Conservation (phyloP, 2,329 filamentous ascomycete genomes). For the Botrytis tulipae region DNA sequence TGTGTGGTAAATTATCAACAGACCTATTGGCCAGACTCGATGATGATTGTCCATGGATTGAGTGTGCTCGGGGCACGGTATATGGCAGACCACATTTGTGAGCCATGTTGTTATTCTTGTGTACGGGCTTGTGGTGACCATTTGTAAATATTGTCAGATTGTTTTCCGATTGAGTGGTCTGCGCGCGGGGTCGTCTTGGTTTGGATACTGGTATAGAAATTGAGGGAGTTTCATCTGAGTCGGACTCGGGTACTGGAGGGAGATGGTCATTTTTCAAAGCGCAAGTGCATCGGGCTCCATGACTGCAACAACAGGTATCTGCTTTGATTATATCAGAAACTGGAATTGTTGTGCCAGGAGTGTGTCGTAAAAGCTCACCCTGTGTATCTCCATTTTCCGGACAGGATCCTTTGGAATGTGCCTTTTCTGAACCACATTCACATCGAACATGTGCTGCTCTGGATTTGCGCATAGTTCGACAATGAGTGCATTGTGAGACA, state of each 20-base stretch:
- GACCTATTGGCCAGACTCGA: conserved; percentile 50
- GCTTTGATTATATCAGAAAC: conserved; percentile 40
- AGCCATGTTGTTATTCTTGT: conserved; percentile 59
- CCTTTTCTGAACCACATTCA: conserved; percentile 91
- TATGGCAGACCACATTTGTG: conserved; percentile 61
- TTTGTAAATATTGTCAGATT: conserved; percentile 59
- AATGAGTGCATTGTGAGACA: conserved; percentile 96
- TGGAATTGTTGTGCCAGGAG: conserved; percentile 32
- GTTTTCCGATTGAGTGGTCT: conserved; percentile 61
- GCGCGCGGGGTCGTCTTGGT: conserved; percentile 54
- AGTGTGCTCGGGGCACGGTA: conserved; percentile 57
- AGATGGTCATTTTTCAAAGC: conserved; percentile 61
- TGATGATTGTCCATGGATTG: conserved; percentile 50
- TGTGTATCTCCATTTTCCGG: conserved; percentile 50
- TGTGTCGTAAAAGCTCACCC: conserved; percentile 39
- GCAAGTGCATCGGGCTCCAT: conserved; percentile 66
- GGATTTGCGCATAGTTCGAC: conserved; percentile 92
- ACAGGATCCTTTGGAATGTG: conserved; percentile 57
- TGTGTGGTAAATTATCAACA: conserved; percentile 45
- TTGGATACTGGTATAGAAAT: conserved; percentile 43
- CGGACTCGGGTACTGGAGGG: conserved; percentile 63
- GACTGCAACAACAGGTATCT: conserved; percentile 70
- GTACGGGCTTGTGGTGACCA: conserved; percentile 61
- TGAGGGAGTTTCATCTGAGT: conserved; percentile 51
- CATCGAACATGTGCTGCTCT: conserved; percentile 93